Percentiles rank a stretch among this genome's conserved stretches.
Conservation (phyloP, 352 stramenopile species). For the Aphanomyces cochlioides region DNA sequence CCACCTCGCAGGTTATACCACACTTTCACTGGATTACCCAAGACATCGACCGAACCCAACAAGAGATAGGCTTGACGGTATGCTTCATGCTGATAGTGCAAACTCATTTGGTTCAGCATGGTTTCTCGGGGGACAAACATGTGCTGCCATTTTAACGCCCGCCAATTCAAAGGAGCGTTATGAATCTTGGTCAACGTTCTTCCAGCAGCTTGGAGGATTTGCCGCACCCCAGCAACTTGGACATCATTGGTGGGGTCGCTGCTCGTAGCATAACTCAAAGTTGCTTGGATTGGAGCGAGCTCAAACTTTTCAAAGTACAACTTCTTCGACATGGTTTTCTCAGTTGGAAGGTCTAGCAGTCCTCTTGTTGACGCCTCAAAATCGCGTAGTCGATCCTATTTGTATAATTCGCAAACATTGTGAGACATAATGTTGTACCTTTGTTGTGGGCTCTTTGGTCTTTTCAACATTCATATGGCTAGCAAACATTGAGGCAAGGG, state of each 20-base stretch:
- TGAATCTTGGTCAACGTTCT: slow-evolving; percentile 86
- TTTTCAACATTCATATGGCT: not conserved
- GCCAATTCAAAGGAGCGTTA: slow-evolving; percentile 74
- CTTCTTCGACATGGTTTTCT: slow-evolving; percentile 45
- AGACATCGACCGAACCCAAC: slow-evolving; percentile 79
- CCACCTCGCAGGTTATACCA: slow-evolving; percentile 80
- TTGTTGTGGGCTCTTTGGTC: not conserved
- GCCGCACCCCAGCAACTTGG: slow-evolving; percentile 62
- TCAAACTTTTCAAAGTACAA: slow-evolving; percentile 88
- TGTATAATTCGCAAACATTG: slow-evolving; percentile 33
- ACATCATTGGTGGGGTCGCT: slow-evolving; percentile 38
- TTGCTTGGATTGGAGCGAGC: slow-evolving; percentile 78
- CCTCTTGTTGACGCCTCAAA: slow-evolving; percentile 16
- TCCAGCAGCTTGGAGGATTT: slow-evolving; percentile 83
- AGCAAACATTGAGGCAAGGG: slow-evolving; percentile 11
- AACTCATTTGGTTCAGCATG: slow-evolving; percentile 29
- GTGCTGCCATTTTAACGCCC: slow-evolving; percentile 27
- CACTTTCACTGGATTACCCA: slow-evolving; percentile 85
- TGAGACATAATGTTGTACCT: not conserved
- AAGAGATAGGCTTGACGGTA: slow-evolving; percentile 85
- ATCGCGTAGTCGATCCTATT: slow-evolving; percentile 47
- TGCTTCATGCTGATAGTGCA: slow-evolving; percentile 85
- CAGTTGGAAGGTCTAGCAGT: not conserved
- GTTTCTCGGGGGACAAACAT: slow-evolving; percentile 30
- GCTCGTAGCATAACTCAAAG: slow-evolving; percentile 66